Base-by-base conservation (phyloP, 2,329 filamentous ascomycete species). In the Trematosphaeria pertusa region DNA sequence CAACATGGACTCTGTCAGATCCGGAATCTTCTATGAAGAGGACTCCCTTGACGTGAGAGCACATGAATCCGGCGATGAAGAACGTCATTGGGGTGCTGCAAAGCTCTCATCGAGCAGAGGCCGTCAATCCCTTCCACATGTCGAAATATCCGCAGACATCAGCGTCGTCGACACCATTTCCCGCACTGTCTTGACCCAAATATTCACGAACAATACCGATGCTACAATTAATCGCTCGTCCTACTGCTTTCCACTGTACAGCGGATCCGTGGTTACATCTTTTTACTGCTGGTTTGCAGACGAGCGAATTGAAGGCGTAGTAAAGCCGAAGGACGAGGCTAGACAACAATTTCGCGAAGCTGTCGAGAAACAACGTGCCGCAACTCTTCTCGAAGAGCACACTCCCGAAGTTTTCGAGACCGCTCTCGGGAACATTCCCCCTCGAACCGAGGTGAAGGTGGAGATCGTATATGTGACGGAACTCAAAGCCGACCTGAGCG, bases 401-500 rank as follows among this genome's bases (percentile, higher is more conserved):
- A 50, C 50, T 0, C 41, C 51, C 19, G 54, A 57, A 21, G 39
- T 57, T 11, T 54, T 57, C 38, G 39, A 48, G 32, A 55, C 42
- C 3, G 19, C 12, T 3, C 14, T 57, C 10, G 54, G 54, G 10
- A 57, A 57, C 21, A 46, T 57, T n/a, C 48, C 54, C 2, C 24
- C 48, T 5, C 5, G 21, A 12, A 36, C 33, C 5, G n/a, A 14
- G 10, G 46, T 57, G 12, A 50, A 36, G 33, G 42, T 54, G 8
- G 47, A 52, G 14, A 46, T 52, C 8, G 36, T 22, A 8, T 57
- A 52, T 21, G 24, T 57, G 2, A 48, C 15, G 19, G 44, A 55
- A 30, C 45, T 55, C 11, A 58, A 58, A 38, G 11, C 36, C 5
- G 47, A 51, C 28, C 21, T 37, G 14, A 22, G 22, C 18, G 42